A percentile compares a stretch with the other conserved stretches of the same genome.
phyloP scores from a whole-genome alignment of 108 stramenopile genomes.

The Chaetoceros muelleri region DNA sequence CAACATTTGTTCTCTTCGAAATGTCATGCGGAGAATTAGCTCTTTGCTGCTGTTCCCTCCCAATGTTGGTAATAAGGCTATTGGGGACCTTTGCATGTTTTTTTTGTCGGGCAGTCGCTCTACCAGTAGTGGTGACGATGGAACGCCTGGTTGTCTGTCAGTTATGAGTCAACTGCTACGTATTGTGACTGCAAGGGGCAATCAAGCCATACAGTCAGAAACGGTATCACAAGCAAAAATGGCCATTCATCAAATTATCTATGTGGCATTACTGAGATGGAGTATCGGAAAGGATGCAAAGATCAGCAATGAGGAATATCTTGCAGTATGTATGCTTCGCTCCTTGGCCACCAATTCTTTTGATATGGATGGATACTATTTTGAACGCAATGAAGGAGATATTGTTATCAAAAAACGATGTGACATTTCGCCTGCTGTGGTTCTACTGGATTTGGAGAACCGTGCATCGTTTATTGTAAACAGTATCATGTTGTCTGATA shows the following conservation, averaged over 20 bases:
- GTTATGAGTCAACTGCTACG: background rate
- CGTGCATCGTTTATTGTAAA: too few relatives aligned
- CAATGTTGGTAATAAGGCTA: background rate
- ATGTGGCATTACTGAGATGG: background rate
- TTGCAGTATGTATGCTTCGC: background rate
- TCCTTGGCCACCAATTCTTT: slow-evolving; percentile 7
- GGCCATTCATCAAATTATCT: slow-evolving; percentile 13
- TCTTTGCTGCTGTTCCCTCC: background rate
- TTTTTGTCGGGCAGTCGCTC: too few relatives aligned
- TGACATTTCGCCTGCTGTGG: too few relatives aligned
- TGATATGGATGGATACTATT: slow-evolving; percentile 26
- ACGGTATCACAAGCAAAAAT: background rate
- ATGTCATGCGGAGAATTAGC: background rate
- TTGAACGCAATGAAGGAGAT: background rate
- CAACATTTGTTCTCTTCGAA: too few relatives aligned
- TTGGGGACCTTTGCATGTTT: too few relatives aligned
- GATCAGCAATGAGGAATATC: background rate
- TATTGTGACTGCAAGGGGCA: background rate
- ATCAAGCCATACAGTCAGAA: background rate
- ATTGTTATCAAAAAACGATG: background rate
- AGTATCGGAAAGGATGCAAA: background rate
- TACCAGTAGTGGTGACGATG: background rate
- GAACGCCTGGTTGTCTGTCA: background rate
- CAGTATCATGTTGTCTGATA: too few relatives aligned
- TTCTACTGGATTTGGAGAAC: too few relatives aligned